Conservation (phyloP, 2,329 filamentous ascomycete species). For the Aspergillus intermedius region DNA sequence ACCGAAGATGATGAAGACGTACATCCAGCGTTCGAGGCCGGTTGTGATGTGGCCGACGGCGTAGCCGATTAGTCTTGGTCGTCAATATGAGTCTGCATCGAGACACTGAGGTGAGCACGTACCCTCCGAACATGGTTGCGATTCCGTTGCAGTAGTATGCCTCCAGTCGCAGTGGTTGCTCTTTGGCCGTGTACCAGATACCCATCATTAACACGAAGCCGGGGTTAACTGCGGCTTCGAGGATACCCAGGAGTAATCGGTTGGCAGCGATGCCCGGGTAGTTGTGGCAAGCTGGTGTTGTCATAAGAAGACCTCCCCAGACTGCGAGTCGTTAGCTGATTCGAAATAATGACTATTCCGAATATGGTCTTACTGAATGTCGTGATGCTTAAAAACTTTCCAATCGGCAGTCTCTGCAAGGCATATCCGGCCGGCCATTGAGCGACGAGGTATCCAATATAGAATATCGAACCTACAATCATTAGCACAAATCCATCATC, state of each 20-base stretch:
- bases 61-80: slow-evolving; percentile 45
- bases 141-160: slow-evolving; percentile 55
- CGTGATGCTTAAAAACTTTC: slow-evolving; percentile 39
- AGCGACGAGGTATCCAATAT: slow-evolving; percentile 44
- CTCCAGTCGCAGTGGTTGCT: slow-evolving; percentile 48
- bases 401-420: slow-evolving; percentile 42
- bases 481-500: not conserved
- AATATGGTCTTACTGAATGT: slow-evolving; percentile 23
- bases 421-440: slow-evolving; percentile 42
- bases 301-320: slow-evolving; percentile 43
- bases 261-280: slow-evolving; percentile 41
- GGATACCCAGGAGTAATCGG: slow-evolving; percentile 42
- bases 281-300: slow-evolving; percentile 38
- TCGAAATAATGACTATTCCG: too few species aligned
- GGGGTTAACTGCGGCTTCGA: slow-evolving; percentile 45
- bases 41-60: slow-evolving; percentile 54
- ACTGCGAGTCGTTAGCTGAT: slow-evolving; percentile 8
- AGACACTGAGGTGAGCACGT: slow-evolving; percentile 12
- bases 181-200: slow-evolving; percentile 45
- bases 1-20: slow-evolving; percentile 53
- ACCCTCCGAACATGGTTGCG: slow-evolving; percentile 55
- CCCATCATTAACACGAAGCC: slow-evolving; percentile 47
- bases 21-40: slow-evolving; percentile 49
- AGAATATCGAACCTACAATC: slow-evolving; percentile 40
- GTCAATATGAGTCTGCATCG: not conserved